phyloP scores from a whole-genome alignment of 1,284 basidiomycete genomes.

The Porogramme epimiltina region DNA sequence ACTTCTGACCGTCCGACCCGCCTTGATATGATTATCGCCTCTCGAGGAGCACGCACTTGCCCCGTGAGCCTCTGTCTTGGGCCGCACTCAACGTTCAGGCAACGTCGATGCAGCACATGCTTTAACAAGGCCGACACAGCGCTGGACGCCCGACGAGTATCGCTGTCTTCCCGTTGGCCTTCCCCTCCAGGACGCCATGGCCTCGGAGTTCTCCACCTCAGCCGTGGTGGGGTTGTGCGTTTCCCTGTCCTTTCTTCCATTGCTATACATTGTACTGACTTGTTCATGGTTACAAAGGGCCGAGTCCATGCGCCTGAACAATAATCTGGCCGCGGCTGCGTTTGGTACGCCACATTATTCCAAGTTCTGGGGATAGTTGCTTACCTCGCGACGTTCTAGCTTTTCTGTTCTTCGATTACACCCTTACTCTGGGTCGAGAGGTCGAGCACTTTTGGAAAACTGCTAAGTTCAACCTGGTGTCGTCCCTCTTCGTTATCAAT shows the following conservation, averaged over 20 bases:
- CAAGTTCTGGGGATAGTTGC: background rate
- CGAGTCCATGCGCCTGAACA: constrained; percentile 8
- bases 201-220: background rate
- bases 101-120: too few relatives aligned
- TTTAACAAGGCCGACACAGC: too few relatives aligned
- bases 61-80: too few relatives aligned
- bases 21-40: too few relatives aligned
- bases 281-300: background rate
- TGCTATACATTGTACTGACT: background rate
- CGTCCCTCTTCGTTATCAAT: constrained; percentile 15
- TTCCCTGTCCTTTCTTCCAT: too few relatives aligned
- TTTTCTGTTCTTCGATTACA: constrained; percentile 13
- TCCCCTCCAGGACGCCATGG: background rate
- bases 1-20: too few relatives aligned
- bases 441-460: constrained; percentile 16
- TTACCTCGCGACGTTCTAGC: constrained; percentile 3
- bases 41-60: too few relatives aligned
- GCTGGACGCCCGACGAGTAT: too few relatives aligned
- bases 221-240: constrained; percentile 2
- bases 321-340: constrained; percentile 6
- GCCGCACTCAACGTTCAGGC: too few relatives aligned
- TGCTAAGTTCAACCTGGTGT: constrained; percentile 4
- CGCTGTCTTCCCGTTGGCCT: background rate
- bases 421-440: constrained; percentile 7
- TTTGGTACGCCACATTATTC: constrained; percentile 1